These are phyloP conservation scores for Verticillium nonalfalfae DNA, from an alignment of 2,329 filamentous ascomycete species.

Conservation along the genomic window DNA sequence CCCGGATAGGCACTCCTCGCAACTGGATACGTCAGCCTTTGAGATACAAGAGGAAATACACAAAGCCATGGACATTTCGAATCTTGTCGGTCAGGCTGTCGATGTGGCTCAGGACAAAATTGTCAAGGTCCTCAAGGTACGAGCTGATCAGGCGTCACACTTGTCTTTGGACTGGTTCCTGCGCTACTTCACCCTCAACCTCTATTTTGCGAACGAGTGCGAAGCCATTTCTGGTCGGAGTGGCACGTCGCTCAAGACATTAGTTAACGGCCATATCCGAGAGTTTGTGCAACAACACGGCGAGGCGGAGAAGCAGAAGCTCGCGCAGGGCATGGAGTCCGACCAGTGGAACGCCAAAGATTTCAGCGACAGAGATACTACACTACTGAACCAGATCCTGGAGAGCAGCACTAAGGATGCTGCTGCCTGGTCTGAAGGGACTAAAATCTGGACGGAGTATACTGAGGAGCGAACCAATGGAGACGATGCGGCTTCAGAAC, in stretches of 20 bases:
- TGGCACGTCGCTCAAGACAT: conserved; percentile 67
- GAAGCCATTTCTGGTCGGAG: conserved; percentile 77
- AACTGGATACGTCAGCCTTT: conserved; percentile 23
- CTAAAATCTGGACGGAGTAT: conserved; percentile 45
- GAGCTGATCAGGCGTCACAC: conserved; percentile 65
- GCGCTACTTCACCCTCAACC: conserved; percentile 75
- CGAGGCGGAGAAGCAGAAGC: conserved; percentile 65
- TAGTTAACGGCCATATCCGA: conserved; percentile 76
- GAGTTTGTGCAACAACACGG: conserved; percentile 70
- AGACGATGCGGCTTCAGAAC: conserved; percentile 22
- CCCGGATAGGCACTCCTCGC: conserved; percentile 20
- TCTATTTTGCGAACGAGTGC: conserved; percentile 80
- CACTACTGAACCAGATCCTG: conserved; percentile 57
- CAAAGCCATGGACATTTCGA: conserved; percentile 69
- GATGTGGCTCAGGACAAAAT: conserved; percentile 75
- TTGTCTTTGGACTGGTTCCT: conserved; percentile 66
- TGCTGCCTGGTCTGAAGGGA: conserved; percentile 56
- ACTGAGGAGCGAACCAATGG: conserved; percentile 9
- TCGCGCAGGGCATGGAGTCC: conserved; percentile 71
- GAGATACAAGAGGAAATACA: conserved; percentile 69
- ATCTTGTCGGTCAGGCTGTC: conserved; percentile 71
- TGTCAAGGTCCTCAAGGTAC: conserved; percentile 68
- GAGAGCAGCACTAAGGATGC: conserved; percentile 67
- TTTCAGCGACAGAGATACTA: conserved; percentile 57
- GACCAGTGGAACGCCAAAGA: conserved; percentile 77